Evolutionary conservation across 257 asterid species (phyloP).

Genomic region (Solanum pimpinellifolium): DNA sequence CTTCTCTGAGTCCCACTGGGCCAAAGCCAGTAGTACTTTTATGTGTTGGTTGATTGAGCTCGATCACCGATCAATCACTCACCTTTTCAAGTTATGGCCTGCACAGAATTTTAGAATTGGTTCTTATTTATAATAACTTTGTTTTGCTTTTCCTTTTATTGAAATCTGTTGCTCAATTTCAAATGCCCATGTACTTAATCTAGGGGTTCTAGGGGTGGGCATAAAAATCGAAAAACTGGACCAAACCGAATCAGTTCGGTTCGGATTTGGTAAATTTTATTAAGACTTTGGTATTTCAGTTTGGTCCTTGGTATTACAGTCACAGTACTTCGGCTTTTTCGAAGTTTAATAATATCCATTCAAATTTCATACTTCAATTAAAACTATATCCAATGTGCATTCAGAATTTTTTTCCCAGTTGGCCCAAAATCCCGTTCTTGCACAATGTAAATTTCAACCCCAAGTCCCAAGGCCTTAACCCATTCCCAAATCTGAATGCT

Average conservation of each 20-base stretch:
- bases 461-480: not conserved
- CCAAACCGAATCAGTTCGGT: not conserved
- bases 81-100: not conserved
- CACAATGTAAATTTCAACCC: not conserved
- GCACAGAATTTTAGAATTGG: not conserved
- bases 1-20: not conserved
- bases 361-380: not conserved
- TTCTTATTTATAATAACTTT: not conserved
- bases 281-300: not conserved
- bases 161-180: not conserved
- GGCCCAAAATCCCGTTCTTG: not conserved
- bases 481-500: not conserved
- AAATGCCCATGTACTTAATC: not conserved
- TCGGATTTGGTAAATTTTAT: no score
- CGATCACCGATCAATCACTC: not conserved
- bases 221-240: not conserved
- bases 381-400: not conserved
- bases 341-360: no score
- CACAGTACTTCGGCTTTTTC: not conserved
- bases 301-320: not conserved
- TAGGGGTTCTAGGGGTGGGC: not conserved
- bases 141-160: not conserved
- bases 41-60: not conserved
- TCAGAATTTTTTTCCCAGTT: not conserved
- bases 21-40: not conserved